phyloP scores from a whole-genome alignment of 306 rosid species.

The Comarum palustre region DNA sequence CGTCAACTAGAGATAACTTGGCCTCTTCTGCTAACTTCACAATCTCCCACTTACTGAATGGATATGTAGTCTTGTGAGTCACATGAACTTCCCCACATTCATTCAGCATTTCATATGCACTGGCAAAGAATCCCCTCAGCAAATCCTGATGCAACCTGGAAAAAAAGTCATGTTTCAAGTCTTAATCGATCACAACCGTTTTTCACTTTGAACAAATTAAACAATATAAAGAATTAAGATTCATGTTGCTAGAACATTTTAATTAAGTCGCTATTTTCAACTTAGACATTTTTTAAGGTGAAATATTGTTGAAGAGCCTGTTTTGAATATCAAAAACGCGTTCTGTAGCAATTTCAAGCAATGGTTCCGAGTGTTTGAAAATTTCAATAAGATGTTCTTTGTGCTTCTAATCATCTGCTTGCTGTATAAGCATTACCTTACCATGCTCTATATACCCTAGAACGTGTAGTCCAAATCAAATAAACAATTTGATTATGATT shows the following conservation, averaged over 20 bases:
- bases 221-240: no score
- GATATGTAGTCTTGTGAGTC: conserved; percentile 32
- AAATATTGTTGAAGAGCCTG: no score
- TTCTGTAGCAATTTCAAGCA: no score
- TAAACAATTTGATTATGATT: background rate
- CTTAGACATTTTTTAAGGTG: no score
- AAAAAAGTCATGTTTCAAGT: background rate
- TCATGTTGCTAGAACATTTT: no score
- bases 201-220: no score
- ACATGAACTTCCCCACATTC: conserved; percentile 34
- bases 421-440: no score
- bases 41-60: conserved; percentile 34
- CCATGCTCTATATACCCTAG: background rate
- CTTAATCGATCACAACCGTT: background rate
- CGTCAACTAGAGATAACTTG: background rate
- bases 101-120: conserved; percentile 19
- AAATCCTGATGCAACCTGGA: conserved; percentile 30
- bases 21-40: conserved; percentile 12
- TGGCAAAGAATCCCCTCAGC: conserved; percentile 25
- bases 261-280: no score
- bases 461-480: background rate
- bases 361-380: no score
- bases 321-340: no score
- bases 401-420: background rate
- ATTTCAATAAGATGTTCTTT: background rate